Evolutionary conservation across 768 basidiomycete species (phyloP).

Genomic region (Hirschioporus abietinus): DNA sequence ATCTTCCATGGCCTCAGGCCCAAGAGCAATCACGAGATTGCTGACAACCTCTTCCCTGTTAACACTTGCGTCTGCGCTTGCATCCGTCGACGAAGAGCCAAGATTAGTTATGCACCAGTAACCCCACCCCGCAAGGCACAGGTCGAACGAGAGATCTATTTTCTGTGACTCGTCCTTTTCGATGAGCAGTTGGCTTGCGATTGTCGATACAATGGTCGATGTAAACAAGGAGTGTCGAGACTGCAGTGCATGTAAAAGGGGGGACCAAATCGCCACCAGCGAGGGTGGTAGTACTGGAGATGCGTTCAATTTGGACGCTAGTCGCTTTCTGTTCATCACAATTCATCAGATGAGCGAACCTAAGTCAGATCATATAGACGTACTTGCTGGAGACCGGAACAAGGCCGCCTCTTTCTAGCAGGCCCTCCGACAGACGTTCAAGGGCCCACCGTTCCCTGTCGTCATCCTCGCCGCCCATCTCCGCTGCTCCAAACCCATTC

Average conservation of each 20-base stretch:
- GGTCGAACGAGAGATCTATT: constrained; percentile 41
- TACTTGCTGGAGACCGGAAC: constrained; percentile 86
- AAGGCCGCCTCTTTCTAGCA: constrained; percentile 68
- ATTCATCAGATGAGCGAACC: constrained; percentile 7
- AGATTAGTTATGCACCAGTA: constrained; percentile 51
- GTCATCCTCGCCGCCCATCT: constrained; percentile 50
- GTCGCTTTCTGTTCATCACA: constrained; percentile 46
- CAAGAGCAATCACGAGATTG: constrained; percentile 43
- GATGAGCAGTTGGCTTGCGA: constrained; percentile 31
- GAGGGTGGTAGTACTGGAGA: constrained; percentile 40
- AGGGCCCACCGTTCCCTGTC: constrained; percentile 61
- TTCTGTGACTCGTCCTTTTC: constrained; percentile 19
- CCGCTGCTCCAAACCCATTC: constrained; percentile 30
- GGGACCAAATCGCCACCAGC: constrained; percentile 55
- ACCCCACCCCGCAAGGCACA: constrained; percentile 66
- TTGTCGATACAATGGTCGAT: constrained; percentile 39
- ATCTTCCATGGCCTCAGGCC: constrained; percentile 27
- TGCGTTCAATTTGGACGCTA: constrained; percentile 35
- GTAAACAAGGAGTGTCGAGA: constrained; percentile 52
- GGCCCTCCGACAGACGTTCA: constrained; percentile 57
- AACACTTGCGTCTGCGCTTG: constrained; percentile 26
- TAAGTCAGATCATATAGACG: not conserved
- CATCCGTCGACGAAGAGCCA: constrained; percentile 18
- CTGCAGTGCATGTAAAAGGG: constrained; percentile 54
- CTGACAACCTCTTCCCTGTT: constrained; percentile 42